These are phyloP conservation scores for Pseudopithomyces maydicus DNA, from an alignment of 2,329 filamentous ascomycete species.

Conservation along the genomic window DNA sequence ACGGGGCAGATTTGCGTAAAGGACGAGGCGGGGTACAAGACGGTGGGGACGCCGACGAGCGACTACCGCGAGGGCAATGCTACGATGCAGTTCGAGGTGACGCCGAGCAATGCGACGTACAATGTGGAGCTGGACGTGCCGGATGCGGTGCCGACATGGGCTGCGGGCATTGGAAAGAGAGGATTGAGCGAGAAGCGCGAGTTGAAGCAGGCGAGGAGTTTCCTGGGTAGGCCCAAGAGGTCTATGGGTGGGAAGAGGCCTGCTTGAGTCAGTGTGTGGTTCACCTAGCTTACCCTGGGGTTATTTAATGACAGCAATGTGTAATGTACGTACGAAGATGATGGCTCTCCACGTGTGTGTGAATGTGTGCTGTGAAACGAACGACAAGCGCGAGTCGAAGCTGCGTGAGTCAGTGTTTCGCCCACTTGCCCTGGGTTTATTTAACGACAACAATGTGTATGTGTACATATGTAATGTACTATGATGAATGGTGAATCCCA, in stretches of 20 bases:
- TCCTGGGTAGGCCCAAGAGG: constrained; percentile 10
- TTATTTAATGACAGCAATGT: not conserved
- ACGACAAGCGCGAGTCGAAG: too few relatives aligned
- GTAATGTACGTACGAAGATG: too few relatives aligned
- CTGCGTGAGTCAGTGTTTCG: not conserved
- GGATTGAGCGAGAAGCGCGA: constrained; percentile 1
- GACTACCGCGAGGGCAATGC: constrained; percentile 50
- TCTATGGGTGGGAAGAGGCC: constrained; percentile 19
- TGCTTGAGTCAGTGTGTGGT: not conserved
- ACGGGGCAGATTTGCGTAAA: constrained; percentile 47
- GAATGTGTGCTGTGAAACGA: too few relatives aligned
- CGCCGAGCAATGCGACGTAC: constrained; percentile 54
- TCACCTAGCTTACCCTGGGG: not conserved
- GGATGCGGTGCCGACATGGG: constrained; percentile 42
- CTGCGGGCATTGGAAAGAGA: constrained; percentile 18
- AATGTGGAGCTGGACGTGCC: constrained; percentile 52
- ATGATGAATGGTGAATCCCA: too few relatives aligned
- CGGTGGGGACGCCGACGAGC: constrained; percentile 42
- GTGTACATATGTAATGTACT: too few relatives aligned
- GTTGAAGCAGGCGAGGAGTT: constrained; percentile 4
- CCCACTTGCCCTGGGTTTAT: not conserved
- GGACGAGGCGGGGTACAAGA: constrained; percentile 32
- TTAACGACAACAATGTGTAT: not conserved
- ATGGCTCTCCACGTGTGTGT: too few relatives aligned
- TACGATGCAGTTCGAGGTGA: constrained; percentile 52